Percentiles rank a stretch among this genome's conserved stretches.
phyloP scores from a whole-genome alignment of 2,329 filamentous ascomycete species.

The Fusarium odoratissimum region DNA sequence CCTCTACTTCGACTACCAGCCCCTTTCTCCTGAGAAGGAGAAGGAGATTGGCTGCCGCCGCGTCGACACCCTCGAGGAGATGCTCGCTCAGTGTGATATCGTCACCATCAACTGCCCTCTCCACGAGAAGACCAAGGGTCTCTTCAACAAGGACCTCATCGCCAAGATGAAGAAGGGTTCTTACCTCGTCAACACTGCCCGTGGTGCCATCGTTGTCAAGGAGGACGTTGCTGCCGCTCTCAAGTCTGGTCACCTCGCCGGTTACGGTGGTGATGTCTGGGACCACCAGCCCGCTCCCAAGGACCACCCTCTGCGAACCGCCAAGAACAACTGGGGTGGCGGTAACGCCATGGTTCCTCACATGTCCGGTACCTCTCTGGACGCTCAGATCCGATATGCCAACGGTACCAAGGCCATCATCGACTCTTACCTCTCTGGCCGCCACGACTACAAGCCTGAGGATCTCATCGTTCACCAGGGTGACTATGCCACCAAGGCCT shows the following conservation, averaged over 20 bases:
- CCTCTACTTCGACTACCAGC: constrained; percentile 99
- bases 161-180: constrained; percentile 98
- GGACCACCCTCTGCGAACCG: constrained; percentile 92
- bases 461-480: constrained; percentile 92
- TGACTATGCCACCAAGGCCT: constrained; percentile 95
- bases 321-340: constrained; percentile 93
- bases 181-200: constrained; percentile 98
- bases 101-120: constrained; percentile 99
- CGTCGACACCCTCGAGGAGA: constrained; percentile 90
- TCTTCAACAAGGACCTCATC: constrained; percentile 99
- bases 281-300: constrained; percentile 96
- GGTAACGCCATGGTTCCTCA: constrained; percentile 99
- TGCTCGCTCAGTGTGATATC: constrained; percentile 93
- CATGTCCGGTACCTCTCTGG: constrained; percentile 99
- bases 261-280: constrained; percentile 92
- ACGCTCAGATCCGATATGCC: constrained; percentile 94
- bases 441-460: constrained; percentile 86
- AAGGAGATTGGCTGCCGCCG: constrained; percentile 95
- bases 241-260: constrained; percentile 89
- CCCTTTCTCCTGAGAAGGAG: constrained; percentile 84
- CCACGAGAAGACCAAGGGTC: constrained; percentile 94
- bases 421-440: constrained; percentile 88
- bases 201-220: constrained; percentile 99
- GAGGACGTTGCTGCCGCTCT: constrained; percentile 96
- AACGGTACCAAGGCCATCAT: constrained; percentile 90